Conservation (phyloP, 1,284 basidiomycete species). For the Tilletia indica region DNA sequence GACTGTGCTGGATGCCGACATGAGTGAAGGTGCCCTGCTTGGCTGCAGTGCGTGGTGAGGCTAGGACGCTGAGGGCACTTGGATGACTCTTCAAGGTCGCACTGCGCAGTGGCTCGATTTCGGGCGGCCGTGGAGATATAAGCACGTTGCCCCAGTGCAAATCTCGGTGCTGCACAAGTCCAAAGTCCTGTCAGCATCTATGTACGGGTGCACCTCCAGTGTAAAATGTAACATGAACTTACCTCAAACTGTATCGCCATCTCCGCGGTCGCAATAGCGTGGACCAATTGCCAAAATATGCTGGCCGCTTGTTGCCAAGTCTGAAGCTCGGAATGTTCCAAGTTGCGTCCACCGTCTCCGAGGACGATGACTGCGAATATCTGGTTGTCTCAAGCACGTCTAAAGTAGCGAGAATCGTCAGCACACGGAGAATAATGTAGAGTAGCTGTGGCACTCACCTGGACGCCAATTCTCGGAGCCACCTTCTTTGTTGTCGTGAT, state of each 20-base stretch:
- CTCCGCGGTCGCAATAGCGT: slow-evolving; percentile 76
- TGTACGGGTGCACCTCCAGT: neutral
- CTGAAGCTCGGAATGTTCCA: slow-evolving; percentile 75
- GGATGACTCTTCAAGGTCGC: slow-evolving; percentile 27
- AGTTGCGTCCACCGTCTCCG: slow-evolving; percentile 80
- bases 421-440: neutral
- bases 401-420: neutral
- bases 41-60: neutral
- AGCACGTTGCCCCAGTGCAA: slow-evolving; percentile 97
- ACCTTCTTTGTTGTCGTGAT: slow-evolving; percentile 62
- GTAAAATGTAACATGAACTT: slow-evolving; percentile 30
- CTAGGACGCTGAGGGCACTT: slow-evolving; percentile 15
- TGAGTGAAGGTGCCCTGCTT: neutral
- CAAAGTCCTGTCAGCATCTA: slow-evolving; percentile 9
- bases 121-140: slow-evolving; percentile 63
- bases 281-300: slow-evolving; percentile 84
- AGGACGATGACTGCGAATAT: slow-evolving; percentile 86
- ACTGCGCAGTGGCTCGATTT: neutral
- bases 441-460: slow-evolving; percentile 60
- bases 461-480: slow-evolving; percentile 83
- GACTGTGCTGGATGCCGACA: neutral
- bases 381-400: slow-evolving; percentile 49
- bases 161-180: slow-evolving; percentile 77
- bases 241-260: slow-evolving; percentile 80
- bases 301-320: slow-evolving; percentile 83